phyloP scores from a whole-genome alignment of 805 yeast species.

The Ogataea populi-albae region DNA sequence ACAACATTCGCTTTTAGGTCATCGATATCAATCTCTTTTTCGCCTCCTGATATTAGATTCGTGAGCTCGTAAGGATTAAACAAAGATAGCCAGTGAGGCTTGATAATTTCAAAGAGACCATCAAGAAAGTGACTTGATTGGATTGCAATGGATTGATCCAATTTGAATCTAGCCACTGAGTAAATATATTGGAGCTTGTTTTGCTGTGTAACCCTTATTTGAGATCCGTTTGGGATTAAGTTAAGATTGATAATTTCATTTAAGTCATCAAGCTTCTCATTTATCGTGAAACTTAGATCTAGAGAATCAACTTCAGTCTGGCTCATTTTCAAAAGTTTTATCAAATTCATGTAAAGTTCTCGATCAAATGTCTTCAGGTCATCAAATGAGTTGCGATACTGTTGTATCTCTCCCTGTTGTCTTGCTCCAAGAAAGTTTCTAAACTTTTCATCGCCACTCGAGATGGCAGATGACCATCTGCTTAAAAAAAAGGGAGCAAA shows the following conservation, averaged over 20 bases:
- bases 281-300: slow-evolving; percentile 65
- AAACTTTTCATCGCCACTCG: slow-evolving; percentile 31
- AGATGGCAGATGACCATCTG: slow-evolving; percentile 46
- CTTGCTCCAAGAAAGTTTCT: slow-evolving; percentile 18
- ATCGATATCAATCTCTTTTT: slow-evolving; percentile 60
- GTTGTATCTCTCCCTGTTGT: slow-evolving; percentile 20
- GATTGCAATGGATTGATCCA: slow-evolving; percentile 57
- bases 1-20: slow-evolving; percentile 65
- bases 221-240: slow-evolving; percentile 58
- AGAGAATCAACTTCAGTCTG: slow-evolving; percentile 55
- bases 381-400: slow-evolving; percentile 63
- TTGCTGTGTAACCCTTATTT: slow-evolving; percentile 50
- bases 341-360: slow-evolving; percentile 61
- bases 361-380: slow-evolving; percentile 72
- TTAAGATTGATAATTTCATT: slow-evolving; percentile 45
- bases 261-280: slow-evolving; percentile 41
- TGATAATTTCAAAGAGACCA: slow-evolving; percentile 69
- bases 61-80: slow-evolving; percentile 84
- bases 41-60: slow-evolving; percentile 78
- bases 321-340: slow-evolving; percentile 55
- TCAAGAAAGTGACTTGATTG: slow-evolving; percentile 62
- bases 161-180: slow-evolving; percentile 71
- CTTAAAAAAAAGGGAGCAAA: slow-evolving; percentile 85
- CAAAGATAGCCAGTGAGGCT: slow-evolving; percentile 75
- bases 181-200: slow-evolving; percentile 75